Evolutionary conservation across 2,329 filamentous ascomycete genomes (phyloP).

Genomic region (Fusarium sarcochroum): DNA sequence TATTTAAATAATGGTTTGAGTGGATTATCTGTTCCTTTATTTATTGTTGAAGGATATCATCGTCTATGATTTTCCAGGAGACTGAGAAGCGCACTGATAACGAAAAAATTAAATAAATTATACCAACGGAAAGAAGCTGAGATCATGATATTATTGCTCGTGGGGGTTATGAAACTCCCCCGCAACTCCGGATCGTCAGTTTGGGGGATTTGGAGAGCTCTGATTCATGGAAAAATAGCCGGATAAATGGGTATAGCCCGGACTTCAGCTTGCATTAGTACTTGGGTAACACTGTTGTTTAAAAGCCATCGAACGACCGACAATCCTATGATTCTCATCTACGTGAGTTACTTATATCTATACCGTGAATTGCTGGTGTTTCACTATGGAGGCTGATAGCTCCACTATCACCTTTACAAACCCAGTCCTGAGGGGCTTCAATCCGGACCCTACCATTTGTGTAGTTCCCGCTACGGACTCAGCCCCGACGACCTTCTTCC

Average conservation of each 20-base stretch:
- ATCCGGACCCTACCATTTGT: constrained; percentile 70
- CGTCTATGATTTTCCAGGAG: too few species aligned
- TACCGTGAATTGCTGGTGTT: background rate
- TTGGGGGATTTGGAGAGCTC: background rate
- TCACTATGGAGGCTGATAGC: constrained; percentile 13
- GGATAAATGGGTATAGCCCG: background rate
- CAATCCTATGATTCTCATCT: background rate
- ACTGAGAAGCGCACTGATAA: too few species aligned
- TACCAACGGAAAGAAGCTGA: too few species aligned
- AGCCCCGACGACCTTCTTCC: constrained; percentile 61
- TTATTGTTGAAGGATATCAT: too few species aligned
- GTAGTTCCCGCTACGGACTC: constrained; percentile 52
- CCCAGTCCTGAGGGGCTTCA: constrained; percentile 72
- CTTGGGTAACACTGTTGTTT: background rate
- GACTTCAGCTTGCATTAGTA: background rate
- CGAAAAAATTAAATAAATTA: too few species aligned
- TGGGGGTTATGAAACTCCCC: constrained; percentile 1
- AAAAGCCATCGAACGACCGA: background rate
- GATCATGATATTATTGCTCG: background rate
- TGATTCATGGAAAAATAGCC: constrained; percentile 25
- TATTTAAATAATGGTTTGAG: too few species aligned
- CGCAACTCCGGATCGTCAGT: background rate
- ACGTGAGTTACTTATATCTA: background rate
- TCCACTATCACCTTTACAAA: constrained; percentile 54
- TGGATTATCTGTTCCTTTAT: too few species aligned